Base-by-base conservation (phyloP, 306 rosid species). In the Mimosa pudica region DNA sequence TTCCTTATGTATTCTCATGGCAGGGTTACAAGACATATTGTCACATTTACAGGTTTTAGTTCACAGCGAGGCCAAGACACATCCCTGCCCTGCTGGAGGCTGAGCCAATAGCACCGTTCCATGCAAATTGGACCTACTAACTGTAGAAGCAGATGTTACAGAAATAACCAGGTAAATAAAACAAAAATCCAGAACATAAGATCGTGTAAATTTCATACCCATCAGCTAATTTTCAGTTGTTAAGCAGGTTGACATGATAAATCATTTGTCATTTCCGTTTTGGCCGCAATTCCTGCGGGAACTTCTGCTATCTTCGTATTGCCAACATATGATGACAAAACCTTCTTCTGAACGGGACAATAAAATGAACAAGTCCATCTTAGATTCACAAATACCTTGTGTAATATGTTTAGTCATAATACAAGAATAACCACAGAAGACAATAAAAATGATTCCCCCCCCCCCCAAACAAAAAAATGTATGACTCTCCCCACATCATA, bases 261-360 rank as follows among this genome's bases (percentile, higher is more conserved):
- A 82, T 85, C 86, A 16, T 68, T 81, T 24, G 77, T 76, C 13
- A 75, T 72, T 71, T 47, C 91, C 84, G 77, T 78, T 79, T 84
- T 74, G 77, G 77, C 44, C 74, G 84, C 86, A 47, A 79, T 78
- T 84, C 87, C 89, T 57, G 89, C 74, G 35, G 88, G 46, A 44
- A 82, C 83, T 78, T 79, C 89, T 71, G 11, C 79, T n/a, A 86
- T 80, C 77, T 79, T 80, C 48, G 77, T 70, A 66, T 73, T 79
- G 61, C 58, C 84, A 72, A 89, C 94, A 71, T 85, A 85, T 41
- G 91, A 84, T 71, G 93, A 90, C 87, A 90, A 55, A 73, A 76
- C 88, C 58, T 80, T 80, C 84, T 80, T 85, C 98, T 90, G 89
- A 83, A 84, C 80, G 68, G 76, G 75, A 20, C 76, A 82, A 83